phyloP scores from a whole-genome alignment of 2,329 filamentous ascomycete genomes.

The Aspergillus puulaauensis region DNA sequence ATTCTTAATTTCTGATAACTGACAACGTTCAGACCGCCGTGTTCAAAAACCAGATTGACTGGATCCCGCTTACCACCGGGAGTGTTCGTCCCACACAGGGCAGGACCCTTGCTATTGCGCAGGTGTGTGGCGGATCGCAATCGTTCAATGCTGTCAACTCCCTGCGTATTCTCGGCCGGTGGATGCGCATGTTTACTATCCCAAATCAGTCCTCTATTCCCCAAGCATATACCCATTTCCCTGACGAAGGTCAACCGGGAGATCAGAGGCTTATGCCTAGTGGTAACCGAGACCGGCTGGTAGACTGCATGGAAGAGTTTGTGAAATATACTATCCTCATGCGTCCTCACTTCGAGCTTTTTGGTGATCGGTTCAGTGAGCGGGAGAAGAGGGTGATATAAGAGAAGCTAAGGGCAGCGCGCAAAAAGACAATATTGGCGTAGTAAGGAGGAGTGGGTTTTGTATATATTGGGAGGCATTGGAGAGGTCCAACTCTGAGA shows the following conservation, averaged over 20 bases:
- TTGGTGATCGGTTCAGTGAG: conserved; percentile 64
- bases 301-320: conserved; percentile 70
- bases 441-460: neutral
- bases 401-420: neutral
- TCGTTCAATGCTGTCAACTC: conserved; percentile 68
- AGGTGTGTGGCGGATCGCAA: conserved; percentile 65
- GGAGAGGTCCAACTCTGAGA: neutral
- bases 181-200: conserved; percentile 70
- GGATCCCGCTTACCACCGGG: conserved; percentile 64
- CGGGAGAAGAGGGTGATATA: conserved; percentile 34
- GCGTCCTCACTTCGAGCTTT: conserved; percentile 60
- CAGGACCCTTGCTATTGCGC: conserved; percentile 61
- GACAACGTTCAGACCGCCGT: conserved; percentile 53
- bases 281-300: conserved; percentile 58
- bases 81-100: conserved; percentile 66
- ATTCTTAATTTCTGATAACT: neutral
- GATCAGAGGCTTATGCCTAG: conserved; percentile 56
- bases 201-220: conserved; percentile 67
- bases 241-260: conserved; percentile 45
- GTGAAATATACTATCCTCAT: conserved; percentile 68
- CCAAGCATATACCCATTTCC: conserved; percentile 63
- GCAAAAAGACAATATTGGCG: neutral
- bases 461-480: neutral
- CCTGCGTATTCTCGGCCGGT: conserved; percentile 63
- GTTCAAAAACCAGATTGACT: conserved; percentile 71